These are phyloP conservation scores for Hemileccinum rubropunctum DNA, from an alignment of 768 basidiomycete genomes.

Conservation along the genomic window DNA sequence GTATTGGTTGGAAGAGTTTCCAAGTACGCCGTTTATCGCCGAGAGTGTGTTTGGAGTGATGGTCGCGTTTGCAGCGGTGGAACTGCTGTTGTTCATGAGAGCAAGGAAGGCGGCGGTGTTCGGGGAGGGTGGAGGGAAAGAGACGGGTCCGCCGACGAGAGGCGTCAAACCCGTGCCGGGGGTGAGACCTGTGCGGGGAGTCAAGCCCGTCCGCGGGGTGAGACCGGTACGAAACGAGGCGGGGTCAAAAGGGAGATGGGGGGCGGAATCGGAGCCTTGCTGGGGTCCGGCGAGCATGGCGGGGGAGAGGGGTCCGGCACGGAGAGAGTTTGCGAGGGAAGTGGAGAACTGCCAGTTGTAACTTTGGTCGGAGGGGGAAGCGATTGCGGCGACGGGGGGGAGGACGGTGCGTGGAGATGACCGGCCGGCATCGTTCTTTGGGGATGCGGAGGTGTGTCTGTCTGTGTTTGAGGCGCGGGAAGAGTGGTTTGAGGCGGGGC, in stretches of 20 bases:
- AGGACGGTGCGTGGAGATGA: conserved; percentile 66
- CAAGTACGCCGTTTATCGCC: conserved; percentile 74
- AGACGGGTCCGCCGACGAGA: conserved; percentile 67
- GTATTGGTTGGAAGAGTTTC: conserved; percentile 31
- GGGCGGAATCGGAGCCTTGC: conserved; percentile 38
- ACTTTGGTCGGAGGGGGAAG: conserved; percentile 49
- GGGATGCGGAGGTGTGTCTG: conserved; percentile 33
- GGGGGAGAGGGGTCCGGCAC: conserved; percentile 91
- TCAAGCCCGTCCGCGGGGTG: conserved; percentile 83
- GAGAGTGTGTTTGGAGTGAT: conserved; percentile 61
- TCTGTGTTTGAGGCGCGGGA: conserved; percentile 36
- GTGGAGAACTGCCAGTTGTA: conserved; percentile 63
- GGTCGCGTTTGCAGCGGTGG: conserved; percentile 38
- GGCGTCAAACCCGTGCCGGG: conserved; percentile 77
- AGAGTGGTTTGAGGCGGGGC: conserved; percentile 34
- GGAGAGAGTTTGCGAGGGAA: conserved; percentile 71
- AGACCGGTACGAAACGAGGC: conserved; percentile 79
- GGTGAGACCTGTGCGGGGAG: conserved; percentile 80
- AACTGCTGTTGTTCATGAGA: conserved; percentile 69
- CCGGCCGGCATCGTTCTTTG: conserved; percentile 31
- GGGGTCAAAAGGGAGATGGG: conserved; percentile 60
- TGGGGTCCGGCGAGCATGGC: conserved; percentile 94
- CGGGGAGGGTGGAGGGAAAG: conserved; percentile 82
- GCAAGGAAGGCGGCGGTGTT: conserved; percentile 91
- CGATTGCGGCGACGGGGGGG: conserved; percentile 77